phyloP scores from a whole-genome alignment of 2,329 filamentous ascomycete species.

The Aspergillus udagawae region DNA sequence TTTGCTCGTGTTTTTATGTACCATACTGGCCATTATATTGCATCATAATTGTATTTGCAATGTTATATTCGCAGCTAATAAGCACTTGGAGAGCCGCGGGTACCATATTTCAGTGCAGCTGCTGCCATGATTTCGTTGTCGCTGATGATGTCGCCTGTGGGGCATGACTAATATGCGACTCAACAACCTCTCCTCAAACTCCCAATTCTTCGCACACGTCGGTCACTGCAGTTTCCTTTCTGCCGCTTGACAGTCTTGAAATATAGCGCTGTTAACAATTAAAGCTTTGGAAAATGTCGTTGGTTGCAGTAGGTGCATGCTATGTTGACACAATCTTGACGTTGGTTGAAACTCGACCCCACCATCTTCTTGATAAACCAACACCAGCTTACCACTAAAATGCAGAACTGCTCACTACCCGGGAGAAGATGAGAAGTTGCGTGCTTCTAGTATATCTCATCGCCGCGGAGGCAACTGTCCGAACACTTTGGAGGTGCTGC shows the following conservation, averaged over 20 bases:
- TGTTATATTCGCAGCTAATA: not conserved
- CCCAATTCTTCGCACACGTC: not conserved
- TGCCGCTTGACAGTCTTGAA: not conserved
- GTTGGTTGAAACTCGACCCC: conserved; percentile 36
- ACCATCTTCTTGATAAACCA: not conserved
- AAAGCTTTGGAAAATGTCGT: conserved; percentile 39
- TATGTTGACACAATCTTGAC: conserved; percentile 69
- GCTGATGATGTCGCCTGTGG: conserved; percentile 6
- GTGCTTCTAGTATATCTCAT: conserved; percentile 55
- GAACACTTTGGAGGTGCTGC: conserved; percentile 67
- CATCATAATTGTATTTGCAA: not conserved
- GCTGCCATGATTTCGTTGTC: not conserved
- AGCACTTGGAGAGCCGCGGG: not conserved
- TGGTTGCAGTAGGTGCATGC: conserved; percentile 64
- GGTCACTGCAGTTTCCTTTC: not conserved
- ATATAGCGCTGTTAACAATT: not conserved
- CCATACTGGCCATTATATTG: not conserved
- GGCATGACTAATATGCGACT: conserved; percentile 21
- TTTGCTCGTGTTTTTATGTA: not conserved
- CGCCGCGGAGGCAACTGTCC: conserved; percentile 70
- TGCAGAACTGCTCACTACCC: conserved; percentile 54
- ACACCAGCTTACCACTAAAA: not conserved
- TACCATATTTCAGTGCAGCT: not conserved
- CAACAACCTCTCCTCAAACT: conserved; percentile 1
- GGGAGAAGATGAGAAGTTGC: conserved; percentile 67